Evolutionary conservation across 371 early-diverging fungal species (phyloP).

Genomic region (Mucor indicus): DNA sequence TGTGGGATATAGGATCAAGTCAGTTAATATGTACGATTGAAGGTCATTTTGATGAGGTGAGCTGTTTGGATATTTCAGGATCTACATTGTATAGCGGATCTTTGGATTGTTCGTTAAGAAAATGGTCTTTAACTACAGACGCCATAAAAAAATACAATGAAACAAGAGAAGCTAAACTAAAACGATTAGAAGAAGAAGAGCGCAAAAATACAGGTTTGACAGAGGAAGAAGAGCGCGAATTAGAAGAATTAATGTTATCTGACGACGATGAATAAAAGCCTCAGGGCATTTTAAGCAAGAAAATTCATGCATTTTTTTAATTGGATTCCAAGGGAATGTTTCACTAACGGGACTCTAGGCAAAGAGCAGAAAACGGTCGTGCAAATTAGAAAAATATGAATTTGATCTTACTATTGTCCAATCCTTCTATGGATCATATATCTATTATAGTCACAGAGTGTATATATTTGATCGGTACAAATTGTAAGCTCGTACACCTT

Average conservation of each 20-base stretch:
- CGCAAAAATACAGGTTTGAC: constrained; percentile 44
- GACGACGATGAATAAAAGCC: constrained; percentile 27
- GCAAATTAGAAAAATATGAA: too few relatives aligned
- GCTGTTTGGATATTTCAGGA: constrained; percentile 53
- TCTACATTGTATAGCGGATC: constrained; percentile 68
- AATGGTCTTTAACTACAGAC: constrained; percentile 59
- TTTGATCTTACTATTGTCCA: too few relatives aligned
- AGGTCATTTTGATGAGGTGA: constrained; percentile 83
- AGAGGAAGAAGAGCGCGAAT: constrained; percentile 80
- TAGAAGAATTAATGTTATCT: constrained; percentile 75
- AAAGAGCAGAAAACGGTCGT: too few relatives aligned
- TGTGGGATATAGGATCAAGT: constrained; percentile 81
- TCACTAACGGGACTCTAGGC: too few relatives aligned
- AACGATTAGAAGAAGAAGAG: constrained; percentile 20
- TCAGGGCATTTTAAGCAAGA: too few relatives aligned
- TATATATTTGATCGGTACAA: too few relatives aligned
- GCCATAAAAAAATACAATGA: constrained; percentile 31
- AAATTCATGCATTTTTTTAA: too few relatives aligned
- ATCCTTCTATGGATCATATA: too few relatives aligned
- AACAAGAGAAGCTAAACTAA: constrained; percentile 10
- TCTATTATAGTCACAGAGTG: too few relatives aligned
- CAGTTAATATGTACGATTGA: constrained; percentile 62
- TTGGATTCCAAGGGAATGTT: too few relatives aligned
- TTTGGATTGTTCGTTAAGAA: constrained; percentile 74
- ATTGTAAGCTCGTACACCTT: too few relatives aligned